These are phyloP conservation scores for Claviceps lovelessii DNA, from an alignment of 2,329 filamentous ascomycete species.

Conservation along the genomic window DNA sequence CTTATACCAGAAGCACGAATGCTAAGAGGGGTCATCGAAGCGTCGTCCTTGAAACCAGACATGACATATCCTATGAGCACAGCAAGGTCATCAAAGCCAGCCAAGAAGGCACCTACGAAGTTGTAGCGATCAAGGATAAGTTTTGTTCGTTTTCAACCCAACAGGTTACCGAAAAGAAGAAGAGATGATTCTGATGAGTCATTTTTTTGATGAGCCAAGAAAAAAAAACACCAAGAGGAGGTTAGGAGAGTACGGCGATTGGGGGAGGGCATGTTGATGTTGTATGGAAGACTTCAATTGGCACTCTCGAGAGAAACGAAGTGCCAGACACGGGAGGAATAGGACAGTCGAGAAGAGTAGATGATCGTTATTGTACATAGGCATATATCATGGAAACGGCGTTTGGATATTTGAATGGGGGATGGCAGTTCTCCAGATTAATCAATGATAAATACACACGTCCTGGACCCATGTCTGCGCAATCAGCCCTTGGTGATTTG, in stretches of 20 bases:
- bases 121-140: constrained; percentile 87
- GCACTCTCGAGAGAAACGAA: constrained; percentile 21
- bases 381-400: constrained; percentile 11
- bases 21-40: constrained; percentile 64
- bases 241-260: no score
- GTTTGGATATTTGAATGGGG: constrained; percentile 3
- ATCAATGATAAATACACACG: not conserved
- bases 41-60: constrained; percentile 75
- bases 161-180: constrained; percentile 34
- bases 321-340: constrained; percentile 11
- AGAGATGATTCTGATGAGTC: constrained; percentile 9
- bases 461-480: not conserved
- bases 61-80: constrained; percentile 71
- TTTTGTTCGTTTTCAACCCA: constrained; percentile 79
- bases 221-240: not conserved
- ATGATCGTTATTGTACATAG: constrained; percentile 16
- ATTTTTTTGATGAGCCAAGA: not conserved
- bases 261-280: not conserved
- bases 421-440: not conserved
- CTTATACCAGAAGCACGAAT: constrained; percentile 84
- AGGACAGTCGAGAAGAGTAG: constrained; percentile 11
- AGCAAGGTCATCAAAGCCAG: constrained; percentile 70
- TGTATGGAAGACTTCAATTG: constrained; percentile 17
- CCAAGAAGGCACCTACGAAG: constrained; percentile 94
- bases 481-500: not conserved